Conservation (phyloP, 2,329 filamentous ascomycete species). For the Byssochlamys sp. region DNA sequence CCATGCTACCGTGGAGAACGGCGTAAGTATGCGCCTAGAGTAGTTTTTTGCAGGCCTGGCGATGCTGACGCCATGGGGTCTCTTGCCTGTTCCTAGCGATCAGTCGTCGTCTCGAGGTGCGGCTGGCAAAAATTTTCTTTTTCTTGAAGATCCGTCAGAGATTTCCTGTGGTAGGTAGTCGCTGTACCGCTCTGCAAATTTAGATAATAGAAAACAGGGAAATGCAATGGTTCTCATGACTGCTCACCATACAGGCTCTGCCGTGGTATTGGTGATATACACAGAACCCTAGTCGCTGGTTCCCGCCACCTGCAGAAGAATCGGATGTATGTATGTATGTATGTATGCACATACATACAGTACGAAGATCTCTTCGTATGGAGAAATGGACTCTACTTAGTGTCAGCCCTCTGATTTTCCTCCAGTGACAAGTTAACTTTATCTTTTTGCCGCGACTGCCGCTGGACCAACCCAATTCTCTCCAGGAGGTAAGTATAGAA, state of each 20-base stretch:
- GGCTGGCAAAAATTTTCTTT: neutral
- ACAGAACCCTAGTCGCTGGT: neutral
- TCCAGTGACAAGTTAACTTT: neutral
- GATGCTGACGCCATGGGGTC: neutral
- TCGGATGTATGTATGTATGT: neutral
- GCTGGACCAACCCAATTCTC: neutral
- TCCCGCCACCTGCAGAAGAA: neutral
- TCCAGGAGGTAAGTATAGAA: neutral
- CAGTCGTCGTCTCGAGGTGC: neutral
- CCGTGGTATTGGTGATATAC: neutral
- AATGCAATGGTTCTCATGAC: no score
- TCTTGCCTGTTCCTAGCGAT: neutral
- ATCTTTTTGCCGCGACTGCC: neutral
- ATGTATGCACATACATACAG: no score
- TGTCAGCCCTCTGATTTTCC: neutral
- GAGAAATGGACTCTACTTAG: neutral
- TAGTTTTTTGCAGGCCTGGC: neutral
- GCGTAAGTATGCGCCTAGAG: neutral
- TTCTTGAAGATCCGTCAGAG: neutral
- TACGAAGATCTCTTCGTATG: neutral
- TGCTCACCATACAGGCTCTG: no score
- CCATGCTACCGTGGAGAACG: neutral
- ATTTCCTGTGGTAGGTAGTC: neutral
- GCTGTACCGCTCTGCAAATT: no score
- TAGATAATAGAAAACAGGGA: no score